These are phyloP conservation scores for Aspergillus novoparasiticus DNA, from an alignment of 2,329 filamentous ascomycete genomes.

Conservation along the genomic window DNA sequence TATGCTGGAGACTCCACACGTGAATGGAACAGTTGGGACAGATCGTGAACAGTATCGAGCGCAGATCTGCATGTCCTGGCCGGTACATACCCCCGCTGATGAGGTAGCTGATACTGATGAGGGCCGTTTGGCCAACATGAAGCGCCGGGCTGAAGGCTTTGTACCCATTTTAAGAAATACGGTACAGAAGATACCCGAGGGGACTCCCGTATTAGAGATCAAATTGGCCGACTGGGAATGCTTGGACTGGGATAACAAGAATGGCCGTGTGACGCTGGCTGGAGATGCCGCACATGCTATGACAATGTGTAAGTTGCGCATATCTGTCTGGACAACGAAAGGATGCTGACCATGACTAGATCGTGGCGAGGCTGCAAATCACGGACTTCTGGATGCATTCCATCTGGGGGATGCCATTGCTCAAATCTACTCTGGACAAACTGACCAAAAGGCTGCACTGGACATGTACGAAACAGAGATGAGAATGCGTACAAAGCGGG, in stretches of 20 bases:
- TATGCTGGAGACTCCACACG: constrained; percentile 46
- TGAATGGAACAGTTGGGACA: constrained; percentile 39
- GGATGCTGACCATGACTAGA: constrained; percentile 17
- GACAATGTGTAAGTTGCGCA: constrained; percentile 32
- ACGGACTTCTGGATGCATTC: constrained; percentile 33
- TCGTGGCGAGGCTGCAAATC: constrained; percentile 37
- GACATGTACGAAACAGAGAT: constrained; percentile 36
- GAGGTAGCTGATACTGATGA: constrained; percentile 37
- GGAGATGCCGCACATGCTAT: constrained; percentile 38
- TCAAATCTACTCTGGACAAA: constrained; percentile 13
- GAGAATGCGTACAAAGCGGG: constrained; percentile 29
- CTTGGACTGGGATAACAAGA: constrained; percentile 32
- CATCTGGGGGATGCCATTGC: constrained; percentile 22
- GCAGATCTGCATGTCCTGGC: constrained; percentile 54
- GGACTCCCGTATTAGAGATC: constrained; percentile 30
- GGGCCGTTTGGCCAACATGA: constrained; percentile 46
- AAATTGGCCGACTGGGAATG: constrained; percentile 33
- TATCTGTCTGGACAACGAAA: not conserved
- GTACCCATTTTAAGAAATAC: constrained; percentile 24
- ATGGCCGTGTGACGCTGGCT: constrained; percentile 31
- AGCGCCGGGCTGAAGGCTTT: constrained; percentile 30
- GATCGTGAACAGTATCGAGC: constrained; percentile 41
- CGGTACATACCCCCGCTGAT: constrained; percentile 33
- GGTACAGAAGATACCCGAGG: constrained; percentile 29
- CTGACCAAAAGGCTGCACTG: constrained; percentile 18